Percentiles rank a stretch among this genome's conserved stretches.
These are phyloP conservation scores for Eugenia klotzschiana DNA, from an alignment of 441 rosid genomes.

Conservation along the genomic window DNA sequence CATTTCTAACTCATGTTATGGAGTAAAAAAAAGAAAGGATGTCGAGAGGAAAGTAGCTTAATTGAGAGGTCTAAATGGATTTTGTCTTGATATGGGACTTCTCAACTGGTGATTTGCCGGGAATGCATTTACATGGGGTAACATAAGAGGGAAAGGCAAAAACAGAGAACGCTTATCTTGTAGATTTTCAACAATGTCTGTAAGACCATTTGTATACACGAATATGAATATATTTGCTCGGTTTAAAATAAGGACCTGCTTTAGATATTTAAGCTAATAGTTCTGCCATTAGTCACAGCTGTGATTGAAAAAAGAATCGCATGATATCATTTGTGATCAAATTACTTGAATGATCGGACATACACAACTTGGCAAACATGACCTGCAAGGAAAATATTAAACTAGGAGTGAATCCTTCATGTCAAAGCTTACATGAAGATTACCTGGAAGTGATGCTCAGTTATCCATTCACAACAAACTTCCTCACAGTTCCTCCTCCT, in stretches of 20 bases:
- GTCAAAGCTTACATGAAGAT: not conserved
- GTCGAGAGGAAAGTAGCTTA: not conserved
- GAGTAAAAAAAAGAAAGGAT: not conserved
- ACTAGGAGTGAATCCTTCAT: not conserved
- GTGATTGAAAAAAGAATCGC: not conserved
- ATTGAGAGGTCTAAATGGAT: not conserved
- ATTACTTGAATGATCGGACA: too few relatives aligned
- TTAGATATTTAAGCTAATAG: not conserved
- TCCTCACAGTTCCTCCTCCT: conserved; percentile 30
- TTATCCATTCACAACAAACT: not conserved
- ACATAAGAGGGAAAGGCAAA: not conserved
- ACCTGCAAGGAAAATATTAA: not conserved
- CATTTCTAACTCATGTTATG: not conserved
- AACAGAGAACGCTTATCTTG: not conserved
- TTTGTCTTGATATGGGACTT: not conserved
- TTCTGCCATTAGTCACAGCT: not conserved
- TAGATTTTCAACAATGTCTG: not conserved
- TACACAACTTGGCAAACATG: not conserved
- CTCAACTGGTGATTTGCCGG: not conserved
- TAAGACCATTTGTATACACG: not conserved
- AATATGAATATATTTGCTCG: not conserved
- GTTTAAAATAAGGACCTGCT: not conserved
- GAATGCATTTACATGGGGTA: not conserved
- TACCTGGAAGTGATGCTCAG: not conserved
- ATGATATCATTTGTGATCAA: not conserved